Evolutionary conservation across 306 rosid genomes (phyloP).

Genomic region (Dalbergia cultrata): DNA sequence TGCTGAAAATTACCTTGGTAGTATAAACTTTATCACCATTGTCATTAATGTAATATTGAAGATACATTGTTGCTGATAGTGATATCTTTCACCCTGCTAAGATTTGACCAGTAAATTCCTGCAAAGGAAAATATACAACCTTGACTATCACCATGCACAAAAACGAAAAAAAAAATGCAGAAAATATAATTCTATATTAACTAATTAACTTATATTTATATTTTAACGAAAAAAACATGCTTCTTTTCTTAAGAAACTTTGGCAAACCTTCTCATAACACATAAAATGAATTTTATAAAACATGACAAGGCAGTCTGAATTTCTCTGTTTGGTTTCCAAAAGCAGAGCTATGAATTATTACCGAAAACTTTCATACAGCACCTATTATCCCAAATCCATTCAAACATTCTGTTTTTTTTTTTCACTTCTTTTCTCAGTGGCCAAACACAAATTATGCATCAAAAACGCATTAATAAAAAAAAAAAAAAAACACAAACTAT

Average conservation of each 20-base stretch:
- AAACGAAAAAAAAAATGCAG: background rate
- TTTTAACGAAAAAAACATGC: background rate
- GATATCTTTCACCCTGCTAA: background rate
- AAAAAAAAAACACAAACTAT: background rate
- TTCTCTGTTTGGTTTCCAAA: background rate
- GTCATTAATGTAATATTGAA: slow-evolving; percentile 50
- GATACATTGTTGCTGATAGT: slow-evolving; percentile 43
- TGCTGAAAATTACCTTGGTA: slow-evolving; percentile 44
- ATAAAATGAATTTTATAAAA: background rate
- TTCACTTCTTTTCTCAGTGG: background rate
- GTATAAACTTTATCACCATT: slow-evolving; percentile 50
- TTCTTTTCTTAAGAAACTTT: background rate
- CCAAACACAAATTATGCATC: background rate
- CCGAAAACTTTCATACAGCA: background rate
- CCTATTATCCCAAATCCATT: background rate
- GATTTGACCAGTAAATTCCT: slow-evolving; percentile 7
- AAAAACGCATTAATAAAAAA: background rate
- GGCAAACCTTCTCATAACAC: background rate
- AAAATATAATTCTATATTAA: background rate
- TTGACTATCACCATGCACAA: background rate
- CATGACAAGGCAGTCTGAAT: background rate
- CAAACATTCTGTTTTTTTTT: background rate
- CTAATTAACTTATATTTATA: too few species aligned
- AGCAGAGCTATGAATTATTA: background rate
- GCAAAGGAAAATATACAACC: slow-evolving; percentile 18